Conservation (phyloP, 2,329 filamentous ascomycete species). For the Fusarium nanum region DNA sequence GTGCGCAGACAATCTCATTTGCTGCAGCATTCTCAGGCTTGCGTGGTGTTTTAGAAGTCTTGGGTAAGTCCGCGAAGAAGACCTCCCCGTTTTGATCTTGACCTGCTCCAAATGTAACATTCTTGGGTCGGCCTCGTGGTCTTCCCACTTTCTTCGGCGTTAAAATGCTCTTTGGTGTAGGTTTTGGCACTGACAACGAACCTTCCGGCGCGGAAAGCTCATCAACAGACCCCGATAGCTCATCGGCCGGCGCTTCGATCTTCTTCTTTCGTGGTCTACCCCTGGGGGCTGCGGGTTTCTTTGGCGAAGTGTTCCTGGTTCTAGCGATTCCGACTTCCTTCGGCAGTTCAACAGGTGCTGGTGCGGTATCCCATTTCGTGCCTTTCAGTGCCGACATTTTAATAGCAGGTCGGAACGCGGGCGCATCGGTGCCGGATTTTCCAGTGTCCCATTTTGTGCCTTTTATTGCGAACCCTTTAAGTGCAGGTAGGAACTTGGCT, state of each 20-base stretch:
- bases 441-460: slow-evolving; percentile 47
- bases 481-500: slow-evolving; percentile 47
- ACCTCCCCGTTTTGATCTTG: slow-evolving; percentile 56
- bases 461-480: slow-evolving; percentile 52
- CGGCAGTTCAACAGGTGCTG: slow-evolving; percentile 29
- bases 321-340: slow-evolving; percentile 43
- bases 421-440: neutral
- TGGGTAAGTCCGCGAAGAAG: slow-evolving; percentile 64
- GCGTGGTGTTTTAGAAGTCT: slow-evolving; percentile 49
- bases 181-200: slow-evolving; percentile 31
- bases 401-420: slow-evolving; percentile 50
- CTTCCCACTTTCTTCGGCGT: slow-evolving; percentile 63
- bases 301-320: slow-evolving; percentile 35
- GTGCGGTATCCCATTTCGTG: slow-evolving; percentile 54
- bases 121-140: slow-evolving; percentile 59
- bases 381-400: slow-evolving; percentile 53
- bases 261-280: slow-evolving; percentile 43
- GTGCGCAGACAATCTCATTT: slow-evolving; percentile 67
- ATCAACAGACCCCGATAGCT: slow-evolving; percentile 19
- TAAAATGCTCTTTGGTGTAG: slow-evolving; percentile 65
- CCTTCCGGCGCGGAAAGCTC: slow-evolving; percentile 31
- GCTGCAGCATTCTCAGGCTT: slow-evolving; percentile 51
- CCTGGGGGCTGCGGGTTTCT: slow-evolving; percentile 39
- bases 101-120: slow-evolving; percentile 62
- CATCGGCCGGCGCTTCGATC: slow-evolving; percentile 12